Conservation (phyloP, 768 basidiomycete genomes). For the Amanita phalloides region DNA sequence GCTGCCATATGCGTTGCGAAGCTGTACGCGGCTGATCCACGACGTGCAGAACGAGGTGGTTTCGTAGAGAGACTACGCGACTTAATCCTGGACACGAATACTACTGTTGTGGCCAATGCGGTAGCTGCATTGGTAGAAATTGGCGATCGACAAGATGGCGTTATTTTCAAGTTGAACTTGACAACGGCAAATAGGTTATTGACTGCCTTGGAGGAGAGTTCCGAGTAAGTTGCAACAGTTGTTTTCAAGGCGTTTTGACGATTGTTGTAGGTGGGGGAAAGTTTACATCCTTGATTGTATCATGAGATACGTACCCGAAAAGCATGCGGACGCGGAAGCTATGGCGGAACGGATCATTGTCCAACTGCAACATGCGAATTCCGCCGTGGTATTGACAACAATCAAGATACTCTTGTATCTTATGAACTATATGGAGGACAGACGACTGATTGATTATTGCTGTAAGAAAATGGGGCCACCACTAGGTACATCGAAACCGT, state of each 20-base stretch:
- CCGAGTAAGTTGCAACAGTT: constrained; percentile 60
- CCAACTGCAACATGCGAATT: constrained; percentile 96
- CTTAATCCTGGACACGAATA: constrained; percentile 86
- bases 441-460: constrained; percentile 74
- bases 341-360: constrained; percentile 94
- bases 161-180: constrained; percentile 83
- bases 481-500: constrained; percentile 43
- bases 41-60: constrained; percentile 78
- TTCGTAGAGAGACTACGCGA: constrained; percentile 90
- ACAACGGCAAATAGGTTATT: constrained; percentile 84
- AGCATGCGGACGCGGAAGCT: constrained; percentile 78
- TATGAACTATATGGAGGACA: constrained; percentile 99
- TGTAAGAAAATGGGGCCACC: constrained; percentile 99
- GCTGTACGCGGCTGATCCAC: constrained; percentile 80
- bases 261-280: constrained; percentile 80
- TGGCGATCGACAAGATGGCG: constrained; percentile 88
- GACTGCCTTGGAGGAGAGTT: constrained; percentile 88
- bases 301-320: constrained; percentile 87
- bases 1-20: constrained; percentile 98
- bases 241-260: constrained; percentile 9
- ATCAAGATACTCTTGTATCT: constrained; percentile 92
- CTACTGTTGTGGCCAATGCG: constrained; percentile 95
- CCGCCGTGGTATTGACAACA: constrained; percentile 97
- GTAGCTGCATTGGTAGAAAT: constrained; percentile 97
- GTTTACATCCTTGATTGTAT: constrained; percentile 96